Base-by-base conservation (phyloP, 306 rosid genomes). In the Rosa rugosa region DNA sequence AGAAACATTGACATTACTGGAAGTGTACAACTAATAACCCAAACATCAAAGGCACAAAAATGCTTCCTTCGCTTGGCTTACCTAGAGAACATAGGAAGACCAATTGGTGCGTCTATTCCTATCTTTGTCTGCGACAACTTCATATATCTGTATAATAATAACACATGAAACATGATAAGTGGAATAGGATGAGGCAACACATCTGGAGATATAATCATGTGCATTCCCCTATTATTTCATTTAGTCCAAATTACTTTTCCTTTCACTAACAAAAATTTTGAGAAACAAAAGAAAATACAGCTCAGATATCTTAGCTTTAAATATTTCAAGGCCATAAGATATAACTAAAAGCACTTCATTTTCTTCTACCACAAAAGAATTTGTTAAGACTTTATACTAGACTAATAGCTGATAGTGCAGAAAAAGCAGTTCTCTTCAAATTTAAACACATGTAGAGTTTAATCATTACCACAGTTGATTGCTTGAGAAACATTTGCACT, bases 81-180 rank as follows among this genome's bases (percentile, higher is more conserved):
- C 96, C 91, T 86, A 11, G 87, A 82, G 69, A 75, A 75, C 59
- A 86, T 83, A 79, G 73, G 81, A 77, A 79, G 80, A 83, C 78
- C 87, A 69, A 77, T 82, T 57, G 71, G 57, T 17, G 83, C 53
- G 53, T 77, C 88, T 65, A 62, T 40, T 69, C 83, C 85, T 69
- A 71, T 77, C 80, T 83, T 85, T 74, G 64, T 84, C 83, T 80
- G 83, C 85, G 80, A 75, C 75, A 88, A 77, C 71, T 79, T 75
- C 86, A 88, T 83, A 77, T 84, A 89, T 75, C 97, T 94, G 88
- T 56, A 71, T 34, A 82, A 92, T 73, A 73, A 20, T 25, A 71
- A 45, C 81, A 68, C 75, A 75, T 53, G 75, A 78, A 84, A 79
- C 68, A 81, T 54, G 25, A 83, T 70, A 84, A 82, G 66, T 77